Conservation (phyloP, 2,329 filamentous ascomycete genomes). For the Onygena corvina region DNA sequence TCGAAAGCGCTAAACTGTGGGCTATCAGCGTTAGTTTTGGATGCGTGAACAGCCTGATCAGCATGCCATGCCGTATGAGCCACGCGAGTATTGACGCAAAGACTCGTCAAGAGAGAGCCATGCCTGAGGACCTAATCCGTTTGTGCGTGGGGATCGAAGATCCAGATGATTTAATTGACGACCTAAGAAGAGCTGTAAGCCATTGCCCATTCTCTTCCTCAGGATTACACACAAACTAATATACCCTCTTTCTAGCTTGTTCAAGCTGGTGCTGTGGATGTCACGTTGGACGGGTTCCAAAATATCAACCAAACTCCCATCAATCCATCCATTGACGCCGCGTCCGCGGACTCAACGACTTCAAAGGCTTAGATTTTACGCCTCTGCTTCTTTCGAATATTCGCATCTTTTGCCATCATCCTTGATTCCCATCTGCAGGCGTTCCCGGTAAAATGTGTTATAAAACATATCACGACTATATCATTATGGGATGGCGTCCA, state of each 20-base stretch:
- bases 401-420: background rate
- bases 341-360: background rate
- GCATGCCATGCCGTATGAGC: conserved; percentile 99
- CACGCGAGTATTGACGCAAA: conserved; percentile 96
- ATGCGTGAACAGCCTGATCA: conserved; percentile 96
- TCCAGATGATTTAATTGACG: conserved; percentile 78
- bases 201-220: background rate
- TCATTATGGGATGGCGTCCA: conserved; percentile 6
- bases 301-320: conserved; percentile 35
- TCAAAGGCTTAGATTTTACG: background rate
- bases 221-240: no score
- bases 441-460: conserved; percentile 6
- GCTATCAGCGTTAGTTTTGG: conserved; percentile 96
- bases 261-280: conserved; percentile 81
- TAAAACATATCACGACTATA: conserved; percentile 7
- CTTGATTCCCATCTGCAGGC: conserved; percentile 5
- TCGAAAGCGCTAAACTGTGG: conserved; percentile 83
- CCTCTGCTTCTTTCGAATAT: background rate
- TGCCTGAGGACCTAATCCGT: conserved; percentile 94
- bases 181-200: conserved; percentile 76
- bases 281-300: conserved; percentile 71
- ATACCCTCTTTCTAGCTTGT: conserved; percentile 51
- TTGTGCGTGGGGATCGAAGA: conserved; percentile 96
- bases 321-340: background rate
- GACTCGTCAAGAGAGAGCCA: conserved; percentile 72